Percentiles rank a stretch among this genome's conserved stretches.
These are phyloP conservation scores for Incumbomyces delicatus DNA, from an alignment of 2,329 filamentous ascomycete genomes.

Conservation along the genomic window DNA sequence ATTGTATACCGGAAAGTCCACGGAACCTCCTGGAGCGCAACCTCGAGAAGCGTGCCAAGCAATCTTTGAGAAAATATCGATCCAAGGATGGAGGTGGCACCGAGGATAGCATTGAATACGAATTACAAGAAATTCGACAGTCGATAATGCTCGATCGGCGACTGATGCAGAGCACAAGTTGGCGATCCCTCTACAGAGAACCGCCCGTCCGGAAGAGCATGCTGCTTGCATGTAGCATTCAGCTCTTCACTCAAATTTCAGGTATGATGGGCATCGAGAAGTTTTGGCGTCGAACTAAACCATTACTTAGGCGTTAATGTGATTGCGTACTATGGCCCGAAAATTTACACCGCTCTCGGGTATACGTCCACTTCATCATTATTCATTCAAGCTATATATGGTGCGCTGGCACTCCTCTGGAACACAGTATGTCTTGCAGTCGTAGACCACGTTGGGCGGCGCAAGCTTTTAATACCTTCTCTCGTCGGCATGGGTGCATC, in stretches of 20 bases:
- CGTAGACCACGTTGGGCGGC: conserved; percentile 39
- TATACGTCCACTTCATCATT: conserved; percentile 37
- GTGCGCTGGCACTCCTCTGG: conserved; percentile 40
- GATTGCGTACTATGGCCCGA: conserved; percentile 35
- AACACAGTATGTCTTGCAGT: conserved; percentile 38
- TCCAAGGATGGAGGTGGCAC: conserved; percentile 25
- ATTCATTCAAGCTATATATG: conserved; percentile 44
- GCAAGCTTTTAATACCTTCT: conserved; percentile 40
- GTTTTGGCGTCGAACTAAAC: no score
- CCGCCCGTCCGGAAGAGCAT: conserved; percentile 38
- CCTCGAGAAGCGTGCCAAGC: conserved; percentile 22
- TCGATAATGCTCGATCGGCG: conserved; percentile 23
- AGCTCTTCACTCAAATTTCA: conserved; percentile 38
- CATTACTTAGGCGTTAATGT: conserved; percentile 36
- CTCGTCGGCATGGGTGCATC: conserved; percentile 34
- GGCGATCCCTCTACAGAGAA: conserved; percentile 32
- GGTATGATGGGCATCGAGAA: no score
- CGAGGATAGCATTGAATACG: conserved; percentile 29
- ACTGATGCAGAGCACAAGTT: conserved; percentile 6
- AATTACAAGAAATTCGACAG: conserved; percentile 33
- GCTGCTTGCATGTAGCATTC: conserved; percentile 39
- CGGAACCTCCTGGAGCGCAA: conserved; percentile 30
- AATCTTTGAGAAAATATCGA: conserved; percentile 20
- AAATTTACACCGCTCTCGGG: conserved; percentile 37
- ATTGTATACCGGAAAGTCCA: conserved; percentile 25